phyloP scores from a whole-genome alignment of 2,329 filamentous ascomycete genomes.

The Cyclaneusma minus region DNA sequence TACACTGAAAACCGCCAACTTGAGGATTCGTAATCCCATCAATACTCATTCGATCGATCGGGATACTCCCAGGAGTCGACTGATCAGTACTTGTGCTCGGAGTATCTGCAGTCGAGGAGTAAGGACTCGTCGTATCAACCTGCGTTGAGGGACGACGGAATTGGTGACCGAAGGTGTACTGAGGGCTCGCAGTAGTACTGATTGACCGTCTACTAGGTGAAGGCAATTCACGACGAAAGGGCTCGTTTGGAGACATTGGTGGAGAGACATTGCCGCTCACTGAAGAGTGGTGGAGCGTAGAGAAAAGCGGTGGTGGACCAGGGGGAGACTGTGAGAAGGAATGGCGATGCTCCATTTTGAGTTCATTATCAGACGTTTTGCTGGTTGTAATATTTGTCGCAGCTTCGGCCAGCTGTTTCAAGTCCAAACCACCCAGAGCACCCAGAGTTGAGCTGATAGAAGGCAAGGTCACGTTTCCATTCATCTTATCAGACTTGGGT shows the following conservation, averaged over 20 bases:
- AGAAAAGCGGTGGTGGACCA: constrained; percentile 3
- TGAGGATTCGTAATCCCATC: constrained; percentile 38
- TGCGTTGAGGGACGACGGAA: constrained; percentile 11
- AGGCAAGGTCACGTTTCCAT: constrained; percentile 16
- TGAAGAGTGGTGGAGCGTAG: constrained; percentile 9
- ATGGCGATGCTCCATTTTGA: constrained; percentile 5
- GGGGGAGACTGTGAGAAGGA: constrained; percentile 16
- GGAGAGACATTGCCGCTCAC: constrained; percentile 13
- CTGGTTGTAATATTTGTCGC: no score
- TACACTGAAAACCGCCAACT: constrained; percentile 40
- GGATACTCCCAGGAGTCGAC: constrained; percentile 26
- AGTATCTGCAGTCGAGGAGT: constrained; percentile 40
- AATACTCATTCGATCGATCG: constrained; percentile 39
- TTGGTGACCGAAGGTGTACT: constrained; percentile 24
- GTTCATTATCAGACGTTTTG: constrained; percentile 1
- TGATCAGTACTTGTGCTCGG: constrained; percentile 30
- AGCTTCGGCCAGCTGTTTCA: constrained; percentile 13
- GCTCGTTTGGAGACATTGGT: constrained; percentile 14
- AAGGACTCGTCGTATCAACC: constrained; percentile 25
- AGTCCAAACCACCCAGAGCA: constrained; percentile 9
- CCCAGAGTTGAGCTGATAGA: constrained; percentile 16
- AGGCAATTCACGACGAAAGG: constrained; percentile 27
- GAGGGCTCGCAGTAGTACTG: constrained; percentile 62
- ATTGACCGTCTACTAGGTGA: constrained; percentile 15
- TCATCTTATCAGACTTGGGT: constrained; percentile 11